Base-by-base conservation (phyloP, 2,329 filamentous ascomycete genomes). In the Metarhizium anisopliae region DNA sequence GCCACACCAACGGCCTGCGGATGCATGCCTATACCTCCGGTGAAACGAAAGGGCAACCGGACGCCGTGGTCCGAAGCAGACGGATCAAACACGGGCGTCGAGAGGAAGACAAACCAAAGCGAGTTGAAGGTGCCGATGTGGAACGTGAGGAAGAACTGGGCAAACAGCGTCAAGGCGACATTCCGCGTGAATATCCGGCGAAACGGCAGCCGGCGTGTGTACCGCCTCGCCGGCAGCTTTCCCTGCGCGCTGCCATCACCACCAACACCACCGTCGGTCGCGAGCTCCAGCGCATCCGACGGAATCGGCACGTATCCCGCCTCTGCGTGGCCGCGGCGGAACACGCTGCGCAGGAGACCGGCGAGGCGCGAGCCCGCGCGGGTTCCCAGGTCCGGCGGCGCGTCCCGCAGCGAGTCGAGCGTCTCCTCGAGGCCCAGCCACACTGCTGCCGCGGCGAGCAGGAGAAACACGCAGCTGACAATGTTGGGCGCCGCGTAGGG, bases 81-180 rank as follows among this genome's bases (percentile, higher is more conserved):
- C 0, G 77, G 74, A 62, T 77, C 70, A 59, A 76, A 82, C 4
- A 85, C 83, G 0, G 86, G 85, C 0, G 86, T 87, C 1, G 88
- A 89, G 50, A 92, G 77, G 68, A 92, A 91, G 52, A 90, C 78
- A 58, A 89, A 88, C 74, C 85, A 89, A 49, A 92, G 79, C 2
- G 86, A 81, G 65, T 89, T 87, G 74, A 90, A 92, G 32, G 87
- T 85, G 58, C 85, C 86, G 63, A 90, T 77, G 69, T 91, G 88
- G 60, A 90, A 81, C 18, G 84, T 81, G 51, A 90, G 78, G 57
- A 90, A 77, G 61, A 86, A 86, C 60, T 88, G 85, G 8, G 80
- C 79, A n/a, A 85, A 60, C 2, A 92, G 66, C 0, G 79, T 82
- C 52, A 78, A 66, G 52, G 66, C 60, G 18, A 83, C 78, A 56